Percentiles rank a stretch among this genome's conserved stretches.
These are phyloP conservation scores for Ligustrum vulgare DNA, from an alignment of 257 asterid genomes.

Conservation along the genomic window DNA sequence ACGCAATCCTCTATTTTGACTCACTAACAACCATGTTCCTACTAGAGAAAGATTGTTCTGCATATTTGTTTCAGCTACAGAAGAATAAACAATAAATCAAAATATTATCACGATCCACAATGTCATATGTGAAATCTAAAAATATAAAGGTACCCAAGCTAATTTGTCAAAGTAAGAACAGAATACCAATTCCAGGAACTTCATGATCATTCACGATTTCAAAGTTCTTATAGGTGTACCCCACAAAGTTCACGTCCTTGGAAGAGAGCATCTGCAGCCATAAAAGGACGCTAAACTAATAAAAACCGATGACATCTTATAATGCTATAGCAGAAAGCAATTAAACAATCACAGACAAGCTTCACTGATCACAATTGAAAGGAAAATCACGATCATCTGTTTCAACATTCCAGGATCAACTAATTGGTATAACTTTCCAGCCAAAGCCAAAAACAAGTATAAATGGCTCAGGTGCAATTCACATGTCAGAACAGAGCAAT, in stretches of 20 bases:
- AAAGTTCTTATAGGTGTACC: conserved; percentile 93
- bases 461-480: background rate
- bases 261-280: conserved; percentile 87
- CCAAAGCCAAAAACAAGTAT: background rate
- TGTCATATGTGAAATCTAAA: background rate
- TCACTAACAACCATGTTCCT: background rate
- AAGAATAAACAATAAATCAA: background rate
- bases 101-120: background rate
- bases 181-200: conserved; percentile 77
- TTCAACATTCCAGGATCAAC: background rate
- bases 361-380: background rate
- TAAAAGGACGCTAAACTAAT: conserved; percentile 15
- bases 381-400: background rate
- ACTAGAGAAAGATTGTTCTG: background rate
- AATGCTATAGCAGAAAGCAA: background rate
- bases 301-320: conserved; percentile 7
- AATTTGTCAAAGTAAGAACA: conserved; percentile 16
- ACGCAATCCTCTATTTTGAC: background rate
- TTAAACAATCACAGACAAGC: conserved; percentile 9
- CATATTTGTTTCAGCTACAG: background rate
- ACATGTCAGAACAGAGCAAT: background rate
- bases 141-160: background rate
- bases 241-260: conserved; percentile 96
- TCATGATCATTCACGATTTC: conserved; percentile 91
- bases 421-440: conserved; percentile 1